Evolutionary conservation across 768 basidiomycete species (phyloP).

Genomic region (Suillus subalutaceus): DNA sequence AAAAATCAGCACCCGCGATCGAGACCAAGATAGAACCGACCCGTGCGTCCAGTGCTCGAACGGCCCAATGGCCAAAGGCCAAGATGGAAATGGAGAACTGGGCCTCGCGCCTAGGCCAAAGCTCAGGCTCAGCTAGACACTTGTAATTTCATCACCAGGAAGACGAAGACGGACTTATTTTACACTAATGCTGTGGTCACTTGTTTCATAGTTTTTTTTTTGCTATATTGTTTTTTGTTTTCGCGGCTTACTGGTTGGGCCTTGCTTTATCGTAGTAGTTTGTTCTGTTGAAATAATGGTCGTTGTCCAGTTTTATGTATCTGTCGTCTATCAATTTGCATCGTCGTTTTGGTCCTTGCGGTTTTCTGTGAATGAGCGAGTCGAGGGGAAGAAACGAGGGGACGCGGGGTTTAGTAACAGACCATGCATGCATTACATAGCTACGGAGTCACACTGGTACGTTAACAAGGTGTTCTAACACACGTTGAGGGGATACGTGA

Average conservation of each 20-base stretch:
- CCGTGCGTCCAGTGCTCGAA: conserved; percentile 33
- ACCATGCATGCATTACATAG: not conserved
- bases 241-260: not conserved
- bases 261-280: conserved; percentile 8
- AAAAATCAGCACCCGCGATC: conserved; percentile 15
- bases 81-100: conserved; percentile 37
- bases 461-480: not conserved
- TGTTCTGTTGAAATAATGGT: not conserved
- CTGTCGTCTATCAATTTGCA: not conserved
- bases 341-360: not conserved
- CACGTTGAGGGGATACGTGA: not conserved
- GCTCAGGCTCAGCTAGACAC: conserved; percentile 32
- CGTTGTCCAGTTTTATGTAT: not conserved
- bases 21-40: conserved; percentile 16
- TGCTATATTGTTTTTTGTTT: conserved; percentile 8
- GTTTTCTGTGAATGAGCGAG: not conserved
- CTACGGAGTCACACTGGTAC: not conserved
- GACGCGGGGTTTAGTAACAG: not conserved
- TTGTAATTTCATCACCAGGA: conserved; percentile 21
- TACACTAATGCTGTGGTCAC: conserved; percentile 5
- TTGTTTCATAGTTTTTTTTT: not conserved
- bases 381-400: no score
- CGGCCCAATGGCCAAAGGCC: conserved; percentile 33
- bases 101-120: conserved; percentile 32
- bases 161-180: not conserved